A percentile compares a stretch with the other conserved stretches of the same genome.
phyloP scores from a whole-genome alignment of 106 monocot species.

The Cymbidium sinense region DNA sequence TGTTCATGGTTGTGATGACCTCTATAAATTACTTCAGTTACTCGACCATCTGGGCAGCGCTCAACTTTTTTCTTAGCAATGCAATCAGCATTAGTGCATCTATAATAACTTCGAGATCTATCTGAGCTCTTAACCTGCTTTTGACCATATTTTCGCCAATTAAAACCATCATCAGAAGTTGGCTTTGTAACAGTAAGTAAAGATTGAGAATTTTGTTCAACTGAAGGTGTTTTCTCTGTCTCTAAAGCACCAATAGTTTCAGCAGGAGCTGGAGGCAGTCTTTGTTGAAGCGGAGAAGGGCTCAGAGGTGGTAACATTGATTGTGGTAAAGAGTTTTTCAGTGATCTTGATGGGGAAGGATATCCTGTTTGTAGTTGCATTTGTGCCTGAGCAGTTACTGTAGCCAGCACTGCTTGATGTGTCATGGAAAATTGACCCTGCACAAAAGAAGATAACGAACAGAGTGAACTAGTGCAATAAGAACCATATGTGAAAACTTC shows the following conservation, averaged over 20 bases:
- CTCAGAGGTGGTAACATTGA: slow-evolving; percentile 2
- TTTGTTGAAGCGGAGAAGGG: slow-evolving; percentile 7
- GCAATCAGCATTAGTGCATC: slow-evolving; percentile 22
- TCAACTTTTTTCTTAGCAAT: slow-evolving; percentile 27
- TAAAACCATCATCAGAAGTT: slow-evolving; percentile 20
- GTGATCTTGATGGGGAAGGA: slow-evolving; percentile 10
- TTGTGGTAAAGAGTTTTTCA: neutral
- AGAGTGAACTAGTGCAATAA: neutral
- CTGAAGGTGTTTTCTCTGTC: slow-evolving; percentile 1
- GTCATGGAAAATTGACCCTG: slow-evolving; percentile 29
- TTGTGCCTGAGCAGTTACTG: slow-evolving; percentile 32
- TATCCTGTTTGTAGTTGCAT: slow-evolving; percentile 20
- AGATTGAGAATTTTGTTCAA: slow-evolving; percentile 11
- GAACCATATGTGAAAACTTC: neutral
- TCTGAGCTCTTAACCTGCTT: slow-evolving; percentile 29
- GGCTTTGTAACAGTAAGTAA: slow-evolving; percentile 9
- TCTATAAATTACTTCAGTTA: slow-evolving; percentile 21
- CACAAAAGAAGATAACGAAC: slow-evolving; percentile 1
- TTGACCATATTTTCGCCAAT: slow-evolving; percentile 30
- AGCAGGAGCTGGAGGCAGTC: slow-evolving; percentile 3
- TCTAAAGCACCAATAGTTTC: neutral
- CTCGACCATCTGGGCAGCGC: slow-evolving; percentile 18
- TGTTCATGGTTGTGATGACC: slow-evolving; percentile 29
- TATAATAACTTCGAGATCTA: slow-evolving; percentile 28
- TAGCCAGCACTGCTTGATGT: slow-evolving; percentile 29